Evolutionary conservation across 352 stramenopile genomes (phyloP).

Genomic region (Phytophthora quininea): DNA sequence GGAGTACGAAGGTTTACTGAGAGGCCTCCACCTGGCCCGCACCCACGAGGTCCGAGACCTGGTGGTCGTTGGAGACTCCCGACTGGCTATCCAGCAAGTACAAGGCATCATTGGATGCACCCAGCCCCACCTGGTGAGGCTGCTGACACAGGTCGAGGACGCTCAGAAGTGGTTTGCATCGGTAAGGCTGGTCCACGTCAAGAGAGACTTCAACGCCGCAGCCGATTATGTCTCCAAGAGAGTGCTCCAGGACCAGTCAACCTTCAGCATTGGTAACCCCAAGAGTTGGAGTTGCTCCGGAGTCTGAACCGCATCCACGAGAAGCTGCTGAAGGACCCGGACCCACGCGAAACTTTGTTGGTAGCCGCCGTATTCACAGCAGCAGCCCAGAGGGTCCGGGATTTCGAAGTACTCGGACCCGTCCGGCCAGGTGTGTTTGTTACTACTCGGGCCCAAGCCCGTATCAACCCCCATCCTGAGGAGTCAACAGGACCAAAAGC

Average conservation of each 20-base stretch:
- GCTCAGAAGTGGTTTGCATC: conserved; percentile 6
- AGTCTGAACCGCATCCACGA: conserved; percentile 5
- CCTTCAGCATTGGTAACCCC: background rate
- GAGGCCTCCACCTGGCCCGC: background rate
- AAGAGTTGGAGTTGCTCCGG: background rate
- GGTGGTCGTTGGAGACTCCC: background rate
- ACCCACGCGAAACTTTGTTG: background rate
- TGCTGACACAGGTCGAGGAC: conserved; percentile 10
- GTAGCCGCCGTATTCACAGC: background rate
- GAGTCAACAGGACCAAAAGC: no score
- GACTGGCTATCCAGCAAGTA: conserved; percentile 6
- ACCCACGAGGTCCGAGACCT: background rate
- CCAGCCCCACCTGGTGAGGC: conserved; percentile 14
- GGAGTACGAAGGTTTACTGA: background rate
- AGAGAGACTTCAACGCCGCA: conserved; percentile 25
- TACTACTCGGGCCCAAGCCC: no score
- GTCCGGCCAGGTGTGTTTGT: background rate
- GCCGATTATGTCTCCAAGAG: conserved; percentile 20
- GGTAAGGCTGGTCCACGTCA: conserved; percentile 19
- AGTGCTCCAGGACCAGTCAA: background rate
- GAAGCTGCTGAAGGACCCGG: conserved; percentile 3
- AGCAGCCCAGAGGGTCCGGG: background rate
- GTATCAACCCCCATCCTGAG: no score
- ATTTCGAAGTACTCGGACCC: background rate
- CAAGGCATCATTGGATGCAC: conserved; percentile 16